phyloP scores from a whole-genome alignment of 2,329 filamentous ascomycete species.

The Fusarium praegraminearum region DNA sequence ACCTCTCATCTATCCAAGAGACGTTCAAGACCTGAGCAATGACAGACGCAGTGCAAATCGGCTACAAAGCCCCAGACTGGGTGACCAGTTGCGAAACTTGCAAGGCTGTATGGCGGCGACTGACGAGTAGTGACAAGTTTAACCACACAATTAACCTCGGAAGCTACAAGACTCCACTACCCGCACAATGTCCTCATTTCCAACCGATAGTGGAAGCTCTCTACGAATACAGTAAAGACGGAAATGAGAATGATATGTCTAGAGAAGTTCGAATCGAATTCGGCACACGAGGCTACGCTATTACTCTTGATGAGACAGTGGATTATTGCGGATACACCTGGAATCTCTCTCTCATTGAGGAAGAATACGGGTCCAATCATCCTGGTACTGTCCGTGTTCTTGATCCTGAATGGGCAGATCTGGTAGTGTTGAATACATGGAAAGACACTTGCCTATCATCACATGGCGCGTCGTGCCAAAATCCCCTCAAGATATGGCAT shows the following conservation, averaged over 20 bases:
- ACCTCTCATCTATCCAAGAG: not conserved
- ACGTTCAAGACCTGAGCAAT: not conserved
- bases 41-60: not conserved
- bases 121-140: not conserved
- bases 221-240: not conserved
- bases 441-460: not conserved
- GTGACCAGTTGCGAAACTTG: not conserved
- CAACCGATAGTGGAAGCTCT: not conserved
- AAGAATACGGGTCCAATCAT: not conserved
- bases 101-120: not conserved
- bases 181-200: not conserved
- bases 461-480: not conserved
- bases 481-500: slow-evolving; percentile 16
- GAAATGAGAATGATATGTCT: not conserved
- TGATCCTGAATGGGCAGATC: not conserved
- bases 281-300: accelerated
- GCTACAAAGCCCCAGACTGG: not conserved
- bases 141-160: not conserved
- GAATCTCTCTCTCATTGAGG: not conserved
- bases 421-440: not conserved
- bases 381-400: not conserved
- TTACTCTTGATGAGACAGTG: not conserved
- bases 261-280: not conserved
- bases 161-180: not conserved
- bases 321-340: accelerated